Conservation (phyloP, 345 rosid genomes). For the Linum lewisii region DNA sequence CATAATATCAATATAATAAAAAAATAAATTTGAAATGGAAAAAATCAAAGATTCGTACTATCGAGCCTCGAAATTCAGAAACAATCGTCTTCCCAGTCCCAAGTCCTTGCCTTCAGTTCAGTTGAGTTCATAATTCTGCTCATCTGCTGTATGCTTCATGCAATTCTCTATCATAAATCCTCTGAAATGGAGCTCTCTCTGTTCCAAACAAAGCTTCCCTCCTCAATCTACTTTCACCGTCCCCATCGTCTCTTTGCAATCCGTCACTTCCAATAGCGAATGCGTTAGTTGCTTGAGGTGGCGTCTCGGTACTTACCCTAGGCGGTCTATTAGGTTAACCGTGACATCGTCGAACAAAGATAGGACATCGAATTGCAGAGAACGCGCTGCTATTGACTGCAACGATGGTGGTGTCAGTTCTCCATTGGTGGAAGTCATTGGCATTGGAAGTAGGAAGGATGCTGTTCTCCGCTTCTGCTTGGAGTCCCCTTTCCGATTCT, state of each 20-base stretch:
- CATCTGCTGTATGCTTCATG: background rate
- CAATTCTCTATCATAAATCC: background rate
- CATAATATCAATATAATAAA: too few relatives aligned
- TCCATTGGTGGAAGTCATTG: slow-evolving; percentile 46
- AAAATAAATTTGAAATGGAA: too few relatives aligned
- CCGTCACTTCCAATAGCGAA: background rate
- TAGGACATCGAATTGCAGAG: background rate
- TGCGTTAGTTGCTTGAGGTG: background rate
- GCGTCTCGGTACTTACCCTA: background rate
- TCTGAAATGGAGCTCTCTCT: background rate
- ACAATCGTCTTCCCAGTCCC: too few relatives aligned
- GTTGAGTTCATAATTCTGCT: too few relatives aligned
- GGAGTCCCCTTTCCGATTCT: slow-evolving; percentile 45
- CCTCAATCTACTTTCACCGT: background rate
- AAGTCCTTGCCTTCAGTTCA: too few relatives aligned
- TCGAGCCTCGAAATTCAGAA: too few relatives aligned
- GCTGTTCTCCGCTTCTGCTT: slow-evolving; percentile 66
- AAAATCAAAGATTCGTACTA: too few relatives aligned
- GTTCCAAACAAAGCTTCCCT: background rate
- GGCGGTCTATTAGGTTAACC: background rate
- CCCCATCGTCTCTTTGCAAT: background rate
- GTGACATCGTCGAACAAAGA: background rate
- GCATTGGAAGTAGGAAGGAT: slow-evolving; percentile 74
- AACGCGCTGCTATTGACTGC: background rate
- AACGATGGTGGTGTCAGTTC: background rate